Evolutionary conservation across 192 early-diverging fungal species (phyloP).

Genomic region (Glomus cerebriforme): DNA sequence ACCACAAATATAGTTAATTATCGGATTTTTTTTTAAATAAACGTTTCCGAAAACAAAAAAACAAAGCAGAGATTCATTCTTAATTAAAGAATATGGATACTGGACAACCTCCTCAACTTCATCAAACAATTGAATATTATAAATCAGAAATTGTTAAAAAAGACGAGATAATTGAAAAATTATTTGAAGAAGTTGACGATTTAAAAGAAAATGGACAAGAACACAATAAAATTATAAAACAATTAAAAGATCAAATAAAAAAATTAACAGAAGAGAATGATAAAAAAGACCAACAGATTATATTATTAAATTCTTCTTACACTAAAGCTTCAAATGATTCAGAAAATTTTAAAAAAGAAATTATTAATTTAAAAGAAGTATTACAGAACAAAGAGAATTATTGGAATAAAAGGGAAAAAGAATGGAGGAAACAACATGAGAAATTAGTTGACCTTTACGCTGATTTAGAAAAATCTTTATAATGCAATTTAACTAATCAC

Average conservation of each 20-base stretch:
- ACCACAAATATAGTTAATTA: no score
- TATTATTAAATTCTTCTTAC: not conserved
- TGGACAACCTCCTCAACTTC: not conserved
- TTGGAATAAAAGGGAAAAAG: not conserved
- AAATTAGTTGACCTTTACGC: not conserved
- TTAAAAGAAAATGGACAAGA: constrained; percentile 2
- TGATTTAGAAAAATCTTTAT: not conserved
- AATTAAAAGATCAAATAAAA: not conserved
- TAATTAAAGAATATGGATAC: not conserved
- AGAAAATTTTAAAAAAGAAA: not conserved
- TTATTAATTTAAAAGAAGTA: not conserved
- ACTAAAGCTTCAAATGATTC: not conserved
- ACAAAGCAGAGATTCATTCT: no score
- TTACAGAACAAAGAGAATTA: not conserved
- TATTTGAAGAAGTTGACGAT: not conserved
- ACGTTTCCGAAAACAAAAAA: no score
- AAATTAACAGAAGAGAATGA: no score
- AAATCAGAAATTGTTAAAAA: constrained; percentile 7
- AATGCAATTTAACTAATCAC: no score
- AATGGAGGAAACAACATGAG: not conserved
- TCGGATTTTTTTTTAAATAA: no score
- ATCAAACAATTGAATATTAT: not conserved
- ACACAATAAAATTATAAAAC: not conserved
- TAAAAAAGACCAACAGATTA: not conserved
- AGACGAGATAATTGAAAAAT: not conserved